Evolutionary conservation across 192 early-diverging fungal species (phyloP).

Genomic region (Thamnidium elegans): DNA sequence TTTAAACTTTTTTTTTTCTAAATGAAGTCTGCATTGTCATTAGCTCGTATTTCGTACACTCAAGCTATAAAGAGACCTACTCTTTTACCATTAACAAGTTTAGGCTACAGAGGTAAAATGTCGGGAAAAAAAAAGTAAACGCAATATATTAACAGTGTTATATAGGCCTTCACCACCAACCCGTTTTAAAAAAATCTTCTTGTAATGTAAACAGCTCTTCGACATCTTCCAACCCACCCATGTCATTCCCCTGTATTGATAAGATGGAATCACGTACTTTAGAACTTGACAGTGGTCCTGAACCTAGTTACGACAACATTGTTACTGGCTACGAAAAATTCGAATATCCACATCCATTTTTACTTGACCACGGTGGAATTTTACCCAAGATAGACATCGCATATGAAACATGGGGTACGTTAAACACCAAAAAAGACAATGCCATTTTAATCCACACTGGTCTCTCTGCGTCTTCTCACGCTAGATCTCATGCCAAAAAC

Average conservation of each 20-base stretch:
- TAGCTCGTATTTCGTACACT: conserved; percentile 1
- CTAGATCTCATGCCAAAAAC: conserved; percentile 83
- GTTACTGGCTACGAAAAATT: conserved; percentile 72
- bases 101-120: background rate
- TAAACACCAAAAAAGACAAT: conserved; percentile 79
- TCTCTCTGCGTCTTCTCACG: conserved; percentile 86
- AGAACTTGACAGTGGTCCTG: conserved; percentile 69
- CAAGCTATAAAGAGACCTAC: background rate
- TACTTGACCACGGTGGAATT: conserved; percentile 78
- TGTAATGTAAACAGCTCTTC: background rate
- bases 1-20: background rate
- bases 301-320: conserved; percentile 80
- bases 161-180: conserved; percentile 2
- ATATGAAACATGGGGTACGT: conserved; percentile 94
- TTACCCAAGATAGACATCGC: conserved; percentile 80
- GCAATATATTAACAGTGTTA: background rate
- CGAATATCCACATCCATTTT: conserved; percentile 63
- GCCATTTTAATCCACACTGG: conserved; percentile 95
- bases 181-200: background rate
- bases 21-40: conserved; percentile 6
- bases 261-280: conserved; percentile 55
- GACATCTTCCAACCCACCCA: conserved; percentile 54
- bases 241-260: conserved; percentile 78
- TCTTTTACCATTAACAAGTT: background rate
- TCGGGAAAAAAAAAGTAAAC: background rate